phyloP scores from a whole-genome alignment of 768 basidiomycete genomes.

The Leccinum uliginosum region DNA sequence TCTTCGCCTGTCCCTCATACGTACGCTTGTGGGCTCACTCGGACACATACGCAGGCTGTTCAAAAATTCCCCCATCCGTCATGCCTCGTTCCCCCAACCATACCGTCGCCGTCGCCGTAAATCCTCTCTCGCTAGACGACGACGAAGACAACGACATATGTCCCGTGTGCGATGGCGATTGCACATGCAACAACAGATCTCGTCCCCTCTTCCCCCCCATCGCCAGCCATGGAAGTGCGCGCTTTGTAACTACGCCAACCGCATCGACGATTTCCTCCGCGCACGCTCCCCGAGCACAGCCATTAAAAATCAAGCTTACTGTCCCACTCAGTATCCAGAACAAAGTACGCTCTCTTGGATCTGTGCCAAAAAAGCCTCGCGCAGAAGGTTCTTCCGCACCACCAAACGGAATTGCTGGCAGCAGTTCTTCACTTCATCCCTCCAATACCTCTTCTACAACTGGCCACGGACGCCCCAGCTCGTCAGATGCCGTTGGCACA shows the following conservation, averaged over 20 bases:
- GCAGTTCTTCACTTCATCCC: constrained; percentile 15
- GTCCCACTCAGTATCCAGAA: constrained; percentile 54
- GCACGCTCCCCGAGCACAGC: constrained; percentile 25
- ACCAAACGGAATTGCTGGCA: constrained; percentile 36
- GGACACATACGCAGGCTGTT: constrained; percentile 29
- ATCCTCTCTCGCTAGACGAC: constrained; percentile 39
- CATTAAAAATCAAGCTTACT: constrained; percentile 71
- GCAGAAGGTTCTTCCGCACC: constrained; percentile 26
- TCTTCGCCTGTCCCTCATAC: constrained; percentile 20
- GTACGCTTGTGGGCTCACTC: constrained; percentile 24
- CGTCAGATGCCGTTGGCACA: constrained; percentile 21
- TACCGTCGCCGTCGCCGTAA: constrained; percentile 53
- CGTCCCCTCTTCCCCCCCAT: constrained; percentile 30
- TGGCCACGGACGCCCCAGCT: constrained; percentile 22
- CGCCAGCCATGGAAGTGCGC: constrained; percentile 31
- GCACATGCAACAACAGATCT: constrained; percentile 63
- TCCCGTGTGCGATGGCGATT: constrained; percentile 87
- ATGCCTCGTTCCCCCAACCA: constrained; percentile 68
- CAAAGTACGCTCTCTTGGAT: constrained; percentile 33
- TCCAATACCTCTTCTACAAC: constrained; percentile 22
- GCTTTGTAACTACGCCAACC: constrained; percentile 36
- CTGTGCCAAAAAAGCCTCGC: constrained; percentile 28
- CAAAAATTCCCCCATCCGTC: constrained; percentile 52
- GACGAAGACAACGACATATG: constrained; percentile 86
- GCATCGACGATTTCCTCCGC: constrained; percentile 34